Evolutionary conservation across 108 stramenopile genomes (phyloP).

Genomic region (Pseudonitzschia multiseries): DNA sequence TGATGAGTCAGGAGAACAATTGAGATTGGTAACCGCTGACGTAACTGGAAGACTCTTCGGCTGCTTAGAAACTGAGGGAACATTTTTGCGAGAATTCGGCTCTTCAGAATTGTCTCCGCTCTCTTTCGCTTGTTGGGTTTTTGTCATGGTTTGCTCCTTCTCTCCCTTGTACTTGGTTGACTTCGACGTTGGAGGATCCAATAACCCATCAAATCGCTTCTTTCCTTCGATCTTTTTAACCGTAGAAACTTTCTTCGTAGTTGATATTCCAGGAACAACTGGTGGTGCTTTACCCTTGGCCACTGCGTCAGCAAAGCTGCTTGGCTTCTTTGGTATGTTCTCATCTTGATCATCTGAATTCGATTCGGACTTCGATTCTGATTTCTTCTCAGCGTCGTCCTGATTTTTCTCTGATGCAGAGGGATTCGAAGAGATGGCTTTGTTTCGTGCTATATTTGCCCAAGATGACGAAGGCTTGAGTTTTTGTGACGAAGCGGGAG

Average conservation of each 20-base stretch:
- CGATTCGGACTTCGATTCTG: conserved; percentile 13
- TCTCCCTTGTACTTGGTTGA: not conserved
- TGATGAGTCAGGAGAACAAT: conserved; percentile 17
- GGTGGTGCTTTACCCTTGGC: conserved; percentile 16
- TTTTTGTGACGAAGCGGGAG: not conserved
- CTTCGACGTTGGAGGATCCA: conserved; percentile 8
- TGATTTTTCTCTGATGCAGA: conserved; percentile 19
- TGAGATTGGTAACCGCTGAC: not conserved
- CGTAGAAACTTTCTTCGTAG: not conserved
- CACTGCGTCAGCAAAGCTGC: conserved; percentile 36
- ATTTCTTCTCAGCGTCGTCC: conserved; percentile 15
- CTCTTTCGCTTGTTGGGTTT: not conserved
- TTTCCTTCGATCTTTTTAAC: conserved; percentile 16
- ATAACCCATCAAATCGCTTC: conserved; percentile 6
- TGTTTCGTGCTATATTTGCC: conserved; percentile 60
- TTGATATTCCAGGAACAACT: conserved; percentile 5
- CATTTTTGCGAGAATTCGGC: not conserved
- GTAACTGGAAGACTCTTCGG: not conserved
- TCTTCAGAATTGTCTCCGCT: not conserved
- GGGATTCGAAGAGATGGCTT: conserved; percentile 38
- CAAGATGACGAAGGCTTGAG: conserved; percentile 45
- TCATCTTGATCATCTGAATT: not conserved
- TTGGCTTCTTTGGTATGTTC: conserved; percentile 25
- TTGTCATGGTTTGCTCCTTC: not conserved
- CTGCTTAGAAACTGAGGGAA: not conserved